Base-by-base conservation (phyloP, 1,284 basidiomycete genomes). In the Trametes polyzona region DNA sequence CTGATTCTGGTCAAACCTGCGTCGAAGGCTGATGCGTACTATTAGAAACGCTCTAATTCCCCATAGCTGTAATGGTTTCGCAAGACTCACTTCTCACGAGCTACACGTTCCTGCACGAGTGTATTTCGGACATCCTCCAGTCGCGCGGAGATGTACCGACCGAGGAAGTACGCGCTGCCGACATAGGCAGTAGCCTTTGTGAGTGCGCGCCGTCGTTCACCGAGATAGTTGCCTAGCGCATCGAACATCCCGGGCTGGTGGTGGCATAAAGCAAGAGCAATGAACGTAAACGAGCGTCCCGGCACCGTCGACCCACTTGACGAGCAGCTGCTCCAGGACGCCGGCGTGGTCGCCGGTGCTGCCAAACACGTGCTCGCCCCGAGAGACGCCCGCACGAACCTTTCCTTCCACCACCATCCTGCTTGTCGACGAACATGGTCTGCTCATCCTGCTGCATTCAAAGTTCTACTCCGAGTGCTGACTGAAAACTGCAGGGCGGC, bases 1-100 rank as follows among this genome's bases (percentile, higher is more conserved):
- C 64, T 92, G 89, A 49, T 90, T 94, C 67, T 93, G 87, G 39
- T 83, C 78, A 71, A 95, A 96, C 37, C 95, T 79, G 46, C 87
- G 78, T 47, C 86, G 81, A 24, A 96, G 76, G 65, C 92, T 95
- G 53, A 1, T 32, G 21, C 41, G n/a, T n/a, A n/a, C n/a, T n/a
- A n/a, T n/a, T n/a, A n/a, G 57, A 16, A 66, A 49, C 27, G 46
- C 26, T 47, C 42, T 51, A 27, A 39, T 9, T 40, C 37, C 4
- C 16, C 8, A 19, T 14, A 9, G 8, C 12, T 17, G 12, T 16
- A 24, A 14, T 37, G 11, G 10, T 40, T 17, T 6, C 39, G 48
- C 16, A 27, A 21, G 26, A 78, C 88, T 63, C 66, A 93, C 92
- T 84, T 90, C 59, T 95, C 90, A 56, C 82, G 81, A 6, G 90